Evolutionary conservation across 495 filamentous ascomycete genomes (phyloP).

Genomic region (Mycothermus thermophilus): DNA sequence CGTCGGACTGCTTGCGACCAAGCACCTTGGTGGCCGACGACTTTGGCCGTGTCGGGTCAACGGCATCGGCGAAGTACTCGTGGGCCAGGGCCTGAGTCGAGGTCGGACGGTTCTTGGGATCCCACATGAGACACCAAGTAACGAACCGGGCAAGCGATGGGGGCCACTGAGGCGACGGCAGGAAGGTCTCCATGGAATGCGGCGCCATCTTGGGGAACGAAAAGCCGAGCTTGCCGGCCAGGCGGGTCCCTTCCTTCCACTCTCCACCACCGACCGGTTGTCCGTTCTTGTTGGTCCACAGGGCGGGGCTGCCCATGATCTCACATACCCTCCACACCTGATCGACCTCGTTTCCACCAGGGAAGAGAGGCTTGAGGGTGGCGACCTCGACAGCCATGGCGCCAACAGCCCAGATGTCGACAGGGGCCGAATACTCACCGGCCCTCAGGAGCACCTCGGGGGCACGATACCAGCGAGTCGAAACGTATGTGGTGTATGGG

Average conservation of each 20-base stretch:
- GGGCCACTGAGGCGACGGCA: conserved; percentile 86
- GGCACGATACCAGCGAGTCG: conserved; percentile 95
- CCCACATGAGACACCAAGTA: conserved; percentile 99
- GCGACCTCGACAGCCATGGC: conserved; percentile 99
- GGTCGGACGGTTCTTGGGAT: conserved; percentile 88
- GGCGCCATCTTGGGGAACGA: conserved; percentile 99
- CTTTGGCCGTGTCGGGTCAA: conserved; percentile 85
- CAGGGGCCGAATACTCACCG: conserved; percentile 92
- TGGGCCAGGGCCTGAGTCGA: conserved; percentile 83
- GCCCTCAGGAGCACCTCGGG: conserved; percentile 91
- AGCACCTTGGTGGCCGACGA: conserved; percentile 74
- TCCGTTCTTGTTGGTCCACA: conserved; percentile 90
- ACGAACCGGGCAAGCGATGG: conserved; percentile 78
- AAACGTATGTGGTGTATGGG: conserved; percentile 97
- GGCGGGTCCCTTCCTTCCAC: conserved; percentile 84
- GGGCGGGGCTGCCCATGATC: conserved; percentile 97
- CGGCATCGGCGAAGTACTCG: conserved; percentile 91
- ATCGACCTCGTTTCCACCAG: conserved; percentile 95
- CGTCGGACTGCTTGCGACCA: conserved; percentile 74
- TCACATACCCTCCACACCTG: conserved; percentile 99
- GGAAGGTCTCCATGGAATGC: conserved; percentile 88
- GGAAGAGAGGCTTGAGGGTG: conserved; percentile 92
- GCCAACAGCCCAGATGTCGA: conserved; percentile 97
- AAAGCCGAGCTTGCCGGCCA: conserved; percentile 93
- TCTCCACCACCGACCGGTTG: conserved; percentile 86